Base-by-base conservation (phyloP, 1,284 basidiomycete genomes). In the Naganishia sp. region DNA sequence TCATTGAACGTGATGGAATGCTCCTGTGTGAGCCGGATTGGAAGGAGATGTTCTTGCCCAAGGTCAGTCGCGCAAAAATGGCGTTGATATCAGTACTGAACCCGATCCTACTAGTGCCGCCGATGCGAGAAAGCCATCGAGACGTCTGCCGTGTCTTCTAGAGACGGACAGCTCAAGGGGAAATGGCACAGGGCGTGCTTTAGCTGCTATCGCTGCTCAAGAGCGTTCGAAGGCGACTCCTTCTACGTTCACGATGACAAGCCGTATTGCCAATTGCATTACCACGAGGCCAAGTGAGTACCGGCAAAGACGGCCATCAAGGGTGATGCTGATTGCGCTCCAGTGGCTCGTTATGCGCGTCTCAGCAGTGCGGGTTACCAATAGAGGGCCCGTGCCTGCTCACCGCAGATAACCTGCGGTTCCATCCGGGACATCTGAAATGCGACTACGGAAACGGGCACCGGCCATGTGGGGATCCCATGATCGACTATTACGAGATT, bases 21-120 rank as follows among this genome's bases (percentile, higher is more conserved):
- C 81, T 86, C 43, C 79, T 94, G 69, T 94, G 92, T 77, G 92
- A 92, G 75, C 80, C 79, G 71, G 93, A 92, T 77, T 94, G 92
- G 92, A 94, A 94, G 83, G 87, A 90, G 74, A 89, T 94, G 87
- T 94, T 94, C 81, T 78, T 94, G 70, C 92, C 92, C 65, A 92
- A 90, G 83, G 89, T 90, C 70, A 69, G 81, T 73, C 21, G 36
- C 56, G 70, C 64, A 33, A 7, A 21, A 23, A 36, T 7, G 21
- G n/a, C 44, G 13, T 55, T 33, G 13, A n/a, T 52, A 49, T 13
- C 44, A 44, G 39, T 16, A 39, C 53, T 39, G 6, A 55, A 11
- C 18, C 2, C 59, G 49, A 15, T 61, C 25, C 50, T 65, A 55
- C 71, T 28, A 91, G 90, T 94, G 92, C 75, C 89, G 92, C 44